Conservation (phyloP, 2,329 filamentous ascomycete genomes). For the Dactylellina drechsleri region DNA sequence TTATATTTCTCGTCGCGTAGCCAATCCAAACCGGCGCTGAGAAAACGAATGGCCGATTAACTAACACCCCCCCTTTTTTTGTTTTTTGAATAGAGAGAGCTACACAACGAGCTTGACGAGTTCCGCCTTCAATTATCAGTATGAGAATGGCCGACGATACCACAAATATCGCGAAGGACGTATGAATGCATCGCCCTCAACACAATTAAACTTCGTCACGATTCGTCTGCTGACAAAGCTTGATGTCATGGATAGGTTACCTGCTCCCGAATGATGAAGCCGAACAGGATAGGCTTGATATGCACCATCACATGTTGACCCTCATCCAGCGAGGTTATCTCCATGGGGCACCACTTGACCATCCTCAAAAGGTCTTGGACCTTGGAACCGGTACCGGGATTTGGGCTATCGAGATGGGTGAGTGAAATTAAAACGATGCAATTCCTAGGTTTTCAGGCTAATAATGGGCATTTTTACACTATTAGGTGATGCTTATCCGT, state of each 20-base stretch:
- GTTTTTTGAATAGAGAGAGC: constrained; percentile 25
- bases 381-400: constrained; percentile 56
- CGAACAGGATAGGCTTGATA: constrained; percentile 81
- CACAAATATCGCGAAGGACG: constrained; percentile 65
- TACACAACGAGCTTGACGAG: constrained; percentile 62
- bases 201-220: too few relatives aligned
- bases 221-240: neutral
- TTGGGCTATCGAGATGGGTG: constrained; percentile 62
- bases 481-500: constrained; percentile 37
- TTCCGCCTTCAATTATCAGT: constrained; percentile 64
- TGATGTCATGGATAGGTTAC: constrained; percentile 22
- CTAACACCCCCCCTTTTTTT: neutral
- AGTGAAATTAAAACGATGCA: constrained; percentile 63
- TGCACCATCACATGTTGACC: constrained; percentile 79
- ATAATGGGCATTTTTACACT: constrained; percentile 56
- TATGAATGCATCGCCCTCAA: constrained; percentile 7
- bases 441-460: neutral
- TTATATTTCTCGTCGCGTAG: too few relatives aligned
- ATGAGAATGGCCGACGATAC: constrained; percentile 66
- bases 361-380: constrained; percentile 54
- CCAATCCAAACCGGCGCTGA: neutral
- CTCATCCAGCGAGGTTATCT: constrained; percentile 33
- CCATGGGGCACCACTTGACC: constrained; percentile 18
- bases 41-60: neutral
- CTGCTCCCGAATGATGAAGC: constrained; percentile 61